A percentile compares a stretch with the other conserved stretches of the same genome.
These are phyloP conservation scores for Rhexocercosporidium sp. DNA, from an alignment of 2,329 filamentous ascomycete genomes.

Conservation along the genomic window DNA sequence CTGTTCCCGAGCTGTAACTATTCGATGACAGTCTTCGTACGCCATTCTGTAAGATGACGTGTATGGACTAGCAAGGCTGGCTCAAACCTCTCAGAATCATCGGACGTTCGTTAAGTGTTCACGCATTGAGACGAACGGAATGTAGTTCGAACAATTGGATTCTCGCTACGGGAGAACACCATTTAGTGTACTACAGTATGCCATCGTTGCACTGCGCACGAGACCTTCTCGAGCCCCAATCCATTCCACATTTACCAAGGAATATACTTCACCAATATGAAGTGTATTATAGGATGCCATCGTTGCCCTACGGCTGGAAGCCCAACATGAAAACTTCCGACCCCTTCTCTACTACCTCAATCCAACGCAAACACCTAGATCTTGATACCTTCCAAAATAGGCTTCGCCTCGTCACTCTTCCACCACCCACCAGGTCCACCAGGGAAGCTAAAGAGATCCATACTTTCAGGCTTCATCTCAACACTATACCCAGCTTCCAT, in stretches of 20 bases:
- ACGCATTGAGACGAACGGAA: background rate
- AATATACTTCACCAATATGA: background rate
- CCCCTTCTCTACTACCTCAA: slow-evolving; percentile 27
- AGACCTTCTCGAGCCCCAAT: slow-evolving; percentile 9
- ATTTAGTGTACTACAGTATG: slow-evolving; percentile 13
- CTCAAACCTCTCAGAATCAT: too few species aligned
- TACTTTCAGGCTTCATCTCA: slow-evolving; percentile 89
- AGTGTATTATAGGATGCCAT: slow-evolving; percentile 35
- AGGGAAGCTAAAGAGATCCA: slow-evolving; percentile 79
- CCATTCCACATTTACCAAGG: background rate
- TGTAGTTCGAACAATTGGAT: background rate
- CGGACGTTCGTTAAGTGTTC: background rate
- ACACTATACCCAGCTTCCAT: slow-evolving; percentile 86
- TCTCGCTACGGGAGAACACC: slow-evolving; percentile 7
- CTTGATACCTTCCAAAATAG: slow-evolving; percentile 43
- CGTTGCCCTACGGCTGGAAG: slow-evolving; percentile 38
- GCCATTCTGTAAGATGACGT: too few species aligned
- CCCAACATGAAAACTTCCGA: slow-evolving; percentile 41
- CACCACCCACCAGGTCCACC: slow-evolving; percentile 84
- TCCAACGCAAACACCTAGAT: slow-evolving; percentile 32
- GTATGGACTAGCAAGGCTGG: too few species aligned
- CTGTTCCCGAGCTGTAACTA: too few species aligned
- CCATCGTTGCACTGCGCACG: slow-evolving; percentile 19
- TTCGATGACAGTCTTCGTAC: too few species aligned
- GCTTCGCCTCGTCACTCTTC: slow-evolving; percentile 63